phyloP scores from a whole-genome alignment of 345 rosid genomes.

The Eucalyptus polybractea region DNA sequence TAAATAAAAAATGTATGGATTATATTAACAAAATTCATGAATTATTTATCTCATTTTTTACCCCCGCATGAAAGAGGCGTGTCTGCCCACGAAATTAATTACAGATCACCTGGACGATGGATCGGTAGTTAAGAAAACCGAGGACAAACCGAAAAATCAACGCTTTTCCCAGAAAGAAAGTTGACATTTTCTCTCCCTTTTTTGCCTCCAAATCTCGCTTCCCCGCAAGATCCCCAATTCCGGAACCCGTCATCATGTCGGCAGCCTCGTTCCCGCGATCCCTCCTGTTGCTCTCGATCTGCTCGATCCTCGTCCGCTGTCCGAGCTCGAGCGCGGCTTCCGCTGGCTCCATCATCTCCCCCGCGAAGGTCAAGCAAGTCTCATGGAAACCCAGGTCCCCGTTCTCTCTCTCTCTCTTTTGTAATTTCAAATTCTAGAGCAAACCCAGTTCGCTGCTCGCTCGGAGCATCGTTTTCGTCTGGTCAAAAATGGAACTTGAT shows the following conservation, averaged over 20 bases:
- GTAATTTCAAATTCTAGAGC: not conserved
- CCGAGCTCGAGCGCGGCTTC: conserved; percentile 32
- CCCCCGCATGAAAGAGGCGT: not conserved
- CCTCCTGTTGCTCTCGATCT: conserved; percentile 16
- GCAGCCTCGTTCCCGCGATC: not conserved
- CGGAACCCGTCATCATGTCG: not conserved
- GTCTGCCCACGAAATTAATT: not conserved
- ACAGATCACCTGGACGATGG: not conserved
- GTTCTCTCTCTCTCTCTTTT: not conserved
- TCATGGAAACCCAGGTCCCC: conserved; percentile 77
- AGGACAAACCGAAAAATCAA: not conserved
- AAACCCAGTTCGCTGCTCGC: not conserved
- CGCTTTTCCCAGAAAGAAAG: not conserved
- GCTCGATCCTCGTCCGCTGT: conserved; percentile 14
- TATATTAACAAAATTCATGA: too few species aligned
- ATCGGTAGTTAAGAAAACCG: not conserved
- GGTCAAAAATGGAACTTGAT: not conserved
- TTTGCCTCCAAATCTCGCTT: not conserved
- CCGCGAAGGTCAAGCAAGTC: conserved; percentile 75
- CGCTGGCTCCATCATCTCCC: conserved; percentile 58
- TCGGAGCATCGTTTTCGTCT: not conserved
- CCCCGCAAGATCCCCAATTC: not conserved
- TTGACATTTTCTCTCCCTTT: not conserved
- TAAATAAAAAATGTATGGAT: too few species aligned
- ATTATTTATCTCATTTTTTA: not conserved